Conservation (phyloP, 345 rosid species). For the Eucalyptus dawsonii region DNA sequence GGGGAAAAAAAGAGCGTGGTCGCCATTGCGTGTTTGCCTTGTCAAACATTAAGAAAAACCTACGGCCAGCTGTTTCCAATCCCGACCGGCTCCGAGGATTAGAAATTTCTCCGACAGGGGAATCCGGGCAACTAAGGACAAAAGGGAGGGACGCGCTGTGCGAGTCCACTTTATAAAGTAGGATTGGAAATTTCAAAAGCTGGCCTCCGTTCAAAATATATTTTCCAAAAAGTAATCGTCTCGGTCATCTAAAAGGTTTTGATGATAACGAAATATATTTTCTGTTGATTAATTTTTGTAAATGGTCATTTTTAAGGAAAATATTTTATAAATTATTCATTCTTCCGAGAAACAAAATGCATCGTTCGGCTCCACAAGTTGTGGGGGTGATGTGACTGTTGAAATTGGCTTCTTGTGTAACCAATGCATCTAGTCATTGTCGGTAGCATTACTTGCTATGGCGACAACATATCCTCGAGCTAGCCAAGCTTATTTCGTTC, state of each 20-base stretch:
- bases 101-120: not conserved
- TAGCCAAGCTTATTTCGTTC: not conserved
- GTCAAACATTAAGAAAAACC: not conserved
- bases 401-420: not conserved
- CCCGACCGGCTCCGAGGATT: not conserved
- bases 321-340: accelerated
- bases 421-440: not conserved
- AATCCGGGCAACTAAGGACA: not conserved
- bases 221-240: not conserved
- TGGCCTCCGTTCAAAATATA: not conserved
- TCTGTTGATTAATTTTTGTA: too few species aligned
- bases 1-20: not conserved
- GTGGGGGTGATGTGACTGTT: not conserved
- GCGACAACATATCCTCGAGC: not conserved
- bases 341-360: accelerated
- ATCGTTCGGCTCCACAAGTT: accelerated
- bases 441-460: not conserved
- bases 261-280: not conserved
- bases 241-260: accelerated
- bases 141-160: not conserved
- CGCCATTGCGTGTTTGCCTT: not conserved
- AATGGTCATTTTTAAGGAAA: accelerated
- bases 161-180: not conserved
- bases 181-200: not conserved
- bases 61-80: not conserved